phyloP scores from a whole-genome alignment of 495 filamentous ascomycete genomes.

The Neurospora terricola region DNA sequence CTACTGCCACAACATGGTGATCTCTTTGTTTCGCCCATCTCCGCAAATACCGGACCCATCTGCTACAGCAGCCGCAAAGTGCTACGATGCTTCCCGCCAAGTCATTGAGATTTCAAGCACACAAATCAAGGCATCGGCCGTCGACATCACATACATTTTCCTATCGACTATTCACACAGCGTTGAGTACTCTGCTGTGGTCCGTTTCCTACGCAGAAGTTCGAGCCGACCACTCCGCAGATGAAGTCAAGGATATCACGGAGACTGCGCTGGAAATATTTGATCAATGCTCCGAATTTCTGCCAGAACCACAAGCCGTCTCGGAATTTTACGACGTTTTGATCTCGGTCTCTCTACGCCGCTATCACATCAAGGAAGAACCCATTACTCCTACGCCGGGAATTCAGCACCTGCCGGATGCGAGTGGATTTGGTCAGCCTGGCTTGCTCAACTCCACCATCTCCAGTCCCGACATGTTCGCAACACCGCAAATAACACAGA shows the following conservation, averaged over 20 bases:
- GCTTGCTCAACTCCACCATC: not conserved
- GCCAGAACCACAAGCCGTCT: constrained; percentile 80
- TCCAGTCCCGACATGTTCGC: not conserved
- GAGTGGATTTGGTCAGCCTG: not conserved
- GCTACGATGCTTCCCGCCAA: constrained; percentile 70
- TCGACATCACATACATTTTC: constrained; percentile 90
- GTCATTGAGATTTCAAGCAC: constrained; percentile 69
- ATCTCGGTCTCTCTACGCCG: constrained; percentile 74
- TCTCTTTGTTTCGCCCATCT: constrained; percentile 76
- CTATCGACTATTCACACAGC: constrained; percentile 78
- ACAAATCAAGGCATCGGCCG: constrained; percentile 60
- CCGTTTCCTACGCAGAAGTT: constrained; percentile 73
- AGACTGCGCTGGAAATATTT: constrained; percentile 64
- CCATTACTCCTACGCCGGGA: not conserved
- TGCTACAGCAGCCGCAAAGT: constrained; percentile 57
- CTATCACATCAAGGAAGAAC: constrained; percentile 53
- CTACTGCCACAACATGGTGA: constrained; percentile 71
- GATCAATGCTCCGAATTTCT: constrained; percentile 66
- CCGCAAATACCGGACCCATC: constrained; percentile 84
- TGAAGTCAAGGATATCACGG: constrained; percentile 60
- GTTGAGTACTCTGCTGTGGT: constrained; percentile 81
- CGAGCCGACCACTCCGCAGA: constrained; percentile 56
- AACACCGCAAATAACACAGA: not conserved
- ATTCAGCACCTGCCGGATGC: not conserved
- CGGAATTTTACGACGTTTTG: constrained; percentile 67